A percentile compares a stretch with the other conserved stretches of the same genome.
These are phyloP conservation scores for Botrytis medusae DNA, from an alignment of 2,329 filamentous ascomycete species.

Conservation along the genomic window DNA sequence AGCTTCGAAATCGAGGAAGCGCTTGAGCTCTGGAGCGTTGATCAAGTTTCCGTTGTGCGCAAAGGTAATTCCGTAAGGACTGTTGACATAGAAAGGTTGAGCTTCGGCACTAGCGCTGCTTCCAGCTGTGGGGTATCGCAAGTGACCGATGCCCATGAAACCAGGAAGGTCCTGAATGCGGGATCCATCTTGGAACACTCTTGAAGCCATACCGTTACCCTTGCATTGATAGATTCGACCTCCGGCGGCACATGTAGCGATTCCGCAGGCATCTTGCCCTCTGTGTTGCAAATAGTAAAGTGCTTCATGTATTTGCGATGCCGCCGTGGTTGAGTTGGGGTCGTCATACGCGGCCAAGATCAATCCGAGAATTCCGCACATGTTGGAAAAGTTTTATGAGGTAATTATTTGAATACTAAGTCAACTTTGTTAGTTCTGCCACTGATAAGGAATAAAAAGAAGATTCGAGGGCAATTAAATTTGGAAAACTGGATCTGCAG, in stretches of 20 bases:
- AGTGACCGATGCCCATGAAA: conserved; percentile 81
- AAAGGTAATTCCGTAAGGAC: conserved; percentile 78
- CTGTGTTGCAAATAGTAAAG: conserved; percentile 71
- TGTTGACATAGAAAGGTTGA: conserved; percentile 91
- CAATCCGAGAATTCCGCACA: conserved; percentile 63
- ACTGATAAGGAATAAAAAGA: conserved; percentile 5
- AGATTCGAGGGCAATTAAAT: conserved; percentile 18
- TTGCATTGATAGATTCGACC: conserved; percentile 88
- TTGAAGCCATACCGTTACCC: conserved; percentile 82
- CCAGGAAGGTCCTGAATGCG: conserved; percentile 74
- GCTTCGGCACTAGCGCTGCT: conserved; percentile 82
- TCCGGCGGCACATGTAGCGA: conserved; percentile 70
- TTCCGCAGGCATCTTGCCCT: conserved; percentile 86
- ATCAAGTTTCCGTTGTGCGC: conserved; percentile 88
- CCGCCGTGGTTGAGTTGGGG: conserved; percentile 50
- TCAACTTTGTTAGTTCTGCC: conserved; percentile 18
- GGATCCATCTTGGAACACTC: conserved; percentile 79
- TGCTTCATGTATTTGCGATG: conserved; percentile 67
- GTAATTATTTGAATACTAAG: conserved; percentile 9
- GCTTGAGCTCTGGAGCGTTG: conserved; percentile 66
- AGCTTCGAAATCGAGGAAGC: conserved; percentile 47
- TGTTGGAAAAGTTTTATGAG: conserved; percentile 38
- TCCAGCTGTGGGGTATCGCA: conserved; percentile 87
- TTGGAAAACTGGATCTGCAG: conserved; percentile 32
- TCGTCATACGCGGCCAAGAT: conserved; percentile 57